phyloP scores from a whole-genome alignment of 352 stramenopile genomes.

The Detonula confervacea region DNA sequence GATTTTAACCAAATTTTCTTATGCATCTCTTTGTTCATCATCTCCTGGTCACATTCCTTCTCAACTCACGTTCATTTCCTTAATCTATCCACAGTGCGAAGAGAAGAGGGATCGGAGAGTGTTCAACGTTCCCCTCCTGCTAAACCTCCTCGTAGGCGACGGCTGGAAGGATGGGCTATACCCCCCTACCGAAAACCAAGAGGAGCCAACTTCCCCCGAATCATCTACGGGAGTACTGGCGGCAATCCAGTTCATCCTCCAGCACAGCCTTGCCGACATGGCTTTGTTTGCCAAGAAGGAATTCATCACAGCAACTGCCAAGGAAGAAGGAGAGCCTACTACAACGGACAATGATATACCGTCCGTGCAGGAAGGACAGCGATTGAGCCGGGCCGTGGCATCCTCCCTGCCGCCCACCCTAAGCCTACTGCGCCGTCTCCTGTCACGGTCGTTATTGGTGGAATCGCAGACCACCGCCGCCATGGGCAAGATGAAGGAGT shows the following conservation, averaged over 20 bases:
- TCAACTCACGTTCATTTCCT: background rate
- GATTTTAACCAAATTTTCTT: background rate
- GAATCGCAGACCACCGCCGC: slow-evolving; percentile 54
- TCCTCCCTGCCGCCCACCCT: slow-evolving; percentile 70
- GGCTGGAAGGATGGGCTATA: slow-evolving; percentile 57
- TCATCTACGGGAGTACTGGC: slow-evolving; percentile 40
- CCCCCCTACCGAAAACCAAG: slow-evolving; percentile 8
- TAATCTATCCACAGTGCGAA: slow-evolving; percentile 49
- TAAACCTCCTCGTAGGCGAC: slow-evolving; percentile 43
- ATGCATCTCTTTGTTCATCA: slow-evolving; percentile 4
- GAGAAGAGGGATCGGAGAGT: slow-evolving; percentile 76
- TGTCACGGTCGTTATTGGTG: slow-evolving; percentile 57
- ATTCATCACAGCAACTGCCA: too few relatives aligned
- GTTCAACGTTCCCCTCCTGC: slow-evolving; percentile 77
- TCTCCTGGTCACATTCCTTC: background rate
- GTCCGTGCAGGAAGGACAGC: slow-evolving; percentile 28
- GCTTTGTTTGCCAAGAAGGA: slow-evolving; percentile 39
- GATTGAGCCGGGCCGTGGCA: slow-evolving; percentile 66
- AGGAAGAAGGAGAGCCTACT: too few relatives aligned
- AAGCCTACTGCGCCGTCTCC: slow-evolving; percentile 68
- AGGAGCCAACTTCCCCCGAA: slow-evolving; percentile 16
- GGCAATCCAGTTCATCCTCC: slow-evolving; percentile 74
- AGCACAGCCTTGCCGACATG: slow-evolving; percentile 70
- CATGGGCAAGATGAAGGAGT: slow-evolving; percentile 70
- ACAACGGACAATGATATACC: background rate